Base-by-base conservation (phyloP, 2,329 filamentous ascomycete genomes). In the Lanzia echinophila region DNA sequence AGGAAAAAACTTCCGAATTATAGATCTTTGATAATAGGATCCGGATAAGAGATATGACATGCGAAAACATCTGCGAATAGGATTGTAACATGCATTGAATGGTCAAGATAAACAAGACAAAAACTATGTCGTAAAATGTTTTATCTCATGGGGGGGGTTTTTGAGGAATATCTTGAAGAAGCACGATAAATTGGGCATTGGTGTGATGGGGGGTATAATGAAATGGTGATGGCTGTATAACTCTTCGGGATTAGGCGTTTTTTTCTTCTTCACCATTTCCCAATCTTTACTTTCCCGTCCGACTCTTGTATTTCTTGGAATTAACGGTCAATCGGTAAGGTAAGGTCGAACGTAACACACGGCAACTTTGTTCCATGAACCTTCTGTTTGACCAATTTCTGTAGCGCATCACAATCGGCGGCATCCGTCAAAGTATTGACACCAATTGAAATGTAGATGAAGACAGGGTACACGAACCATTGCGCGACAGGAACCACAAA, bases 321-420 rank as follows among this genome's bases (percentile, higher is more conserved):
- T 28, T 28, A 44, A 39, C 32, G 3, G 39, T 24, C 8, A 38
- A 44, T 33, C 48, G 52, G 33, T 31, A 45, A 38, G 38, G 39
- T 50, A 24, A 38, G 22, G n/a, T 22, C 17, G n/a, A 44, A 50
- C 32, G 52, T 54, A 46, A 31, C 39, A 54, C 52, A 33, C 46
- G 52, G 46, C 15, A 38, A 32, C 32, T 50, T 41, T 42, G 44
- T 53, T 53, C 44, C 50, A 53, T 53, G 36, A 28, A 42, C 50
- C 22, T 53, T 48, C 50, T 36, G 44, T 53, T 53, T 24, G 44
- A 48, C 50, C 50, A 53, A 42, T 28, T 42, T 46, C 44, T 53
- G 50, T 48, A 20, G 47, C 44, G 50, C 50, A 48, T 42, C 48
- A 53, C 50, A 53, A 43, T 47, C 19, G 41, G 22, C 5, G 19